A percentile compares a stretch with the other conserved stretches of the same genome.
These are phyloP conservation scores for Candida nitratophila DNA, from an alignment of 805 yeast genomes.

Conservation along the genomic window DNA sequence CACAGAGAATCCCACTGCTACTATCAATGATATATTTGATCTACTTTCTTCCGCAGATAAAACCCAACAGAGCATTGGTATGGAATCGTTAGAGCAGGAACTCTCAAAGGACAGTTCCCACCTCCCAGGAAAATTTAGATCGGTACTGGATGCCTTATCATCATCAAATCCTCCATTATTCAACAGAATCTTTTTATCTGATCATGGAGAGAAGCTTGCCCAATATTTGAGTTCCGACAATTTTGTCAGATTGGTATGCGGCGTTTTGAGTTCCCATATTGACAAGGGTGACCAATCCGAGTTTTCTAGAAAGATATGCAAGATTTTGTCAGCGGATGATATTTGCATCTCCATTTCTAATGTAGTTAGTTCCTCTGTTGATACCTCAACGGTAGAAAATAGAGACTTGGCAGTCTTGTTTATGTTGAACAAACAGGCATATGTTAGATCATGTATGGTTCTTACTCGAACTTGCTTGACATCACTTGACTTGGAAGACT, in stretches of 20 bases:
- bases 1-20: too few species aligned
- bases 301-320: constrained; percentile 3
- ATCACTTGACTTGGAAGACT: constrained; percentile 8
- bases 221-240: constrained; percentile 19
- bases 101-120: constrained; percentile 3
- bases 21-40: constrained; percentile 13
- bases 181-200: constrained; percentile 6
- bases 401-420: constrained; percentile 23
- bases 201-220: too few species aligned
- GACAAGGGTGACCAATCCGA: background rate
- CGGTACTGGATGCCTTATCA: constrained; percentile 18
- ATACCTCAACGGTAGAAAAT: constrained; percentile 21
- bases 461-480: constrained; percentile 7
- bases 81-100: constrained; percentile 4
- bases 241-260: constrained; percentile 18
- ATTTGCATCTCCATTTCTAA: constrained; percentile 16
- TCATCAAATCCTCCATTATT: constrained; percentile 16
- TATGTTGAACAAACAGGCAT: constrained; percentile 17
- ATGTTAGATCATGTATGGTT: constrained; percentile 15
- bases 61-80: constrained; percentile 14
- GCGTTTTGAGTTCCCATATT: constrained; percentile 2
- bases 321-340: constrained; percentile 14
- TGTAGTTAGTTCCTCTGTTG: constrained; percentile 14
- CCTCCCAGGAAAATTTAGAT: constrained; percentile 12
- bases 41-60: constrained; percentile 17